Evolutionary conservation across 352 stramenopile genomes (phyloP).

Genomic region (Globisporangium perplexum): DNA sequence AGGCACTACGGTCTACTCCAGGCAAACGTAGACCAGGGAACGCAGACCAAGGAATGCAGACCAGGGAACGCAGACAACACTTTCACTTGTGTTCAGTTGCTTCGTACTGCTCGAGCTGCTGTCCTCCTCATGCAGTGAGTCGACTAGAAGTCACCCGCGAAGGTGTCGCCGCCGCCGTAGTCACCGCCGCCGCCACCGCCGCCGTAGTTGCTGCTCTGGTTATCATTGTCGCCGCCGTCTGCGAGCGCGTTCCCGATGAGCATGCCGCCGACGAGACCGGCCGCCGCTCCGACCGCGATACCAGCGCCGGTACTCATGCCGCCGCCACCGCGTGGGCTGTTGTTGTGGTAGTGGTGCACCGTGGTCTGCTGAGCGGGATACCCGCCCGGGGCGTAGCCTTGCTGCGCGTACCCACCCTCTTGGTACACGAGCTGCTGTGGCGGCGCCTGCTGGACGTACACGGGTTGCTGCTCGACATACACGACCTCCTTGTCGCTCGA

Average conservation of each 20-base stretch:
- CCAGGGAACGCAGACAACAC: too few species aligned
- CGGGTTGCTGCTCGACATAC: slow-evolving; percentile 25
- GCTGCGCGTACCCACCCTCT: slow-evolving; percentile 29
- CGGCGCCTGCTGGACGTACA: slow-evolving; percentile 16
- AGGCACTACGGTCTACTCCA: too few species aligned
- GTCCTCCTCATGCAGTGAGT: too few species aligned
- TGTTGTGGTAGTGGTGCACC: slow-evolving; percentile 11
- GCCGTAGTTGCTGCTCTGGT: slow-evolving; percentile 5
- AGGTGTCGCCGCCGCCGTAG: slow-evolving; percentile 10
- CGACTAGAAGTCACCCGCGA: slow-evolving; percentile 16
- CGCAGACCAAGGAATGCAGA: too few species aligned
- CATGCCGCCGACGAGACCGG: slow-evolving; percentile 15
- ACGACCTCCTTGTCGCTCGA: slow-evolving; percentile 22
- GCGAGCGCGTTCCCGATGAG: slow-evolving; percentile 16
- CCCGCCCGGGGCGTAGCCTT: slow-evolving; percentile 26
- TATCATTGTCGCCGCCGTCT: slow-evolving; percentile 10
- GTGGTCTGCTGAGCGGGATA: slow-evolving; percentile 25
- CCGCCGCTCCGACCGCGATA: slow-evolving; percentile 12
- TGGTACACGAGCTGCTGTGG: slow-evolving; percentile 28
- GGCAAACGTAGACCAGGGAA: too few species aligned
- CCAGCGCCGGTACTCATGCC: slow-evolving; percentile 15
- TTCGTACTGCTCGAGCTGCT: background rate
- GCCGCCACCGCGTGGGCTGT: slow-evolving; percentile 9
- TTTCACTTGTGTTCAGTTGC: too few species aligned
- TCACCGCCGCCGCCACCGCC: slow-evolving; percentile 8